A percentile compares a stretch with the other conserved stretches of the same genome.
These are phyloP conservation scores for Tetrahymena elliotti DNA, from an alignment of 73 alveolate genomes.

Conservation along the genomic window DNA sequence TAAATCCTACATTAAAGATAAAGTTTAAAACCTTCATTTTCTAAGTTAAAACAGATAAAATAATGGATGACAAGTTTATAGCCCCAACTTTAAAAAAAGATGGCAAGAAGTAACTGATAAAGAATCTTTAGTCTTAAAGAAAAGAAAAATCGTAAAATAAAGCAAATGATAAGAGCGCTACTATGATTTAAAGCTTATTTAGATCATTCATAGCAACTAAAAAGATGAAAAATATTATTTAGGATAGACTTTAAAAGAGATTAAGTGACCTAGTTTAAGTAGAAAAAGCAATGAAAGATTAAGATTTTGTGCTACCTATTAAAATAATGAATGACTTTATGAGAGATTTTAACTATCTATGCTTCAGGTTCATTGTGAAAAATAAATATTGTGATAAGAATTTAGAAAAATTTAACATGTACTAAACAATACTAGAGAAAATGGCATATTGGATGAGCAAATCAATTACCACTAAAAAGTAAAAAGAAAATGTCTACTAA, in stretches of 20 bases:
- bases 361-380: neutral
- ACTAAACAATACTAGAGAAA: neutral
- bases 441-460: neutral
- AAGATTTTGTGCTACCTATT: neutral
- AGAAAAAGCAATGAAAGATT: neutral
- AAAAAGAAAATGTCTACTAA: neutral
- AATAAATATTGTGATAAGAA: neutral
- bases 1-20: neutral
- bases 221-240: neutral
- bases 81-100: neutral
- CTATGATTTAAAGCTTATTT: neutral
- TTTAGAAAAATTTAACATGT: neutral
- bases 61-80: neutral
- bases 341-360: neutral
- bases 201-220: neutral
- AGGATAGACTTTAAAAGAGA: neutral
- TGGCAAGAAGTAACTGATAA: neutral
- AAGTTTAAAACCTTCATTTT: neutral
- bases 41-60: neutral
- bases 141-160: neutral
- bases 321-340: neutral
- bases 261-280: neutral
- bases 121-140: neutral
- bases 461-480: neutral
- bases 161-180: neutral